A percentile compares a stretch with the other conserved stretches of the same genome.
Conservation (phyloP, 1,284 basidiomycete species). For the Cystobasidiaceae sp. region DNA sequence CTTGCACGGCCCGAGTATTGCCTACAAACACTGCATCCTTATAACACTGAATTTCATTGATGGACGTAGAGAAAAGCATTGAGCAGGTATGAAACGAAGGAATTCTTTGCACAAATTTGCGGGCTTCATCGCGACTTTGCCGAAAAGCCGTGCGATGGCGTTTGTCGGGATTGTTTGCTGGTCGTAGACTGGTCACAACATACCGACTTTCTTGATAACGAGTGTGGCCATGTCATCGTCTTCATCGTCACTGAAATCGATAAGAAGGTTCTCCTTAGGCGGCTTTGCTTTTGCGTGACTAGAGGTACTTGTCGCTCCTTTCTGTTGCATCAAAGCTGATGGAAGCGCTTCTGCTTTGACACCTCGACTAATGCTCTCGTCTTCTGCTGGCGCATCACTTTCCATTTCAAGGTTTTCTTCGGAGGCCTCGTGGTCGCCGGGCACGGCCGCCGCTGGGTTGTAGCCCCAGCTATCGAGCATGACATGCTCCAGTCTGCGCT, state of each 20-base stretch:
- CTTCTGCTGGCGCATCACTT: background rate
- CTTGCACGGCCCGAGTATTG: too few relatives aligned
- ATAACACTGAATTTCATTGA: background rate
- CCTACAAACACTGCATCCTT: background rate
- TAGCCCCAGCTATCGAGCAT: conserved; percentile 10
- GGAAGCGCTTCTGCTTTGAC: too few relatives aligned
- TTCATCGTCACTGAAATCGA: conserved; percentile 17
- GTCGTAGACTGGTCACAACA: background rate
- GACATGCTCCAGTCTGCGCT: background rate
- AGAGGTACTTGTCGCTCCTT: background rate
- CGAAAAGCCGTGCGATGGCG: too few relatives aligned
- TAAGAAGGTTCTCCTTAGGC: background rate
- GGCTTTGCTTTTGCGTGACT: background rate
- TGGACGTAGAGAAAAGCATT: background rate
- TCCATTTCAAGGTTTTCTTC: background rate
- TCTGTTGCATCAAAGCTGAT: background rate
- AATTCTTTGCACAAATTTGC: background rate
- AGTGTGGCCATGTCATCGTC: conserved; percentile 10
- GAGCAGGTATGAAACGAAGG: background rate
- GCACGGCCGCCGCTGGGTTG: background rate
- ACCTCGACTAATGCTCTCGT: too few relatives aligned
- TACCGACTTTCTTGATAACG: background rate
- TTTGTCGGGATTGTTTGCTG: background rate
- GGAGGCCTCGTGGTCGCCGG: background rate
- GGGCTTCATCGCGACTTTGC: too few relatives aligned